These are phyloP conservation scores for Xylaria sp. DNA, from an alignment of 2,329 filamentous ascomycete genomes.

Conservation along the genomic window DNA sequence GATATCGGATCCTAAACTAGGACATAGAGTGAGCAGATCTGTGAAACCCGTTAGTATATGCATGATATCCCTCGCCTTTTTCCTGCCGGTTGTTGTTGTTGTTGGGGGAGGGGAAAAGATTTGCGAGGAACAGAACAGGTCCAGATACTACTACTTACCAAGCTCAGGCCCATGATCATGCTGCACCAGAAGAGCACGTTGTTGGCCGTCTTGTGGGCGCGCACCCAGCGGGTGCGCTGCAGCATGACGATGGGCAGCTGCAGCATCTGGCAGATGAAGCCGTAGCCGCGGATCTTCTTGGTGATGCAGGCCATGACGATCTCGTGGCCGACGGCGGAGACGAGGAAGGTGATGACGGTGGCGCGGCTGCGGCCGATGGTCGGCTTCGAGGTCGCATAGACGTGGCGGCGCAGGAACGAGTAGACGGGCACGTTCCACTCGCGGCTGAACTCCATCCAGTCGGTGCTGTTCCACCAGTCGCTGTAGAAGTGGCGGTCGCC, in stretches of 20 bases:
- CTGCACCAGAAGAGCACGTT: conserved; percentile 90
- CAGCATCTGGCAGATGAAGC: conserved; percentile 92
- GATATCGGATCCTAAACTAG: conserved; percentile 45
- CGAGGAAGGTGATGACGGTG: conserved; percentile 87
- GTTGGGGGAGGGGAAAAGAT: too few relatives aligned
- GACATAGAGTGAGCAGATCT: conserved; percentile 65
- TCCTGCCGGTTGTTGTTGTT: too few relatives aligned
- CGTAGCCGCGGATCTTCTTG: conserved; percentile 93
- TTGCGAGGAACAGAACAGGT: too few relatives aligned
- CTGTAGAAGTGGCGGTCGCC: conserved; percentile 92
- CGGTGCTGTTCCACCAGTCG: conserved; percentile 76
- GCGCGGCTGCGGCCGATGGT: conserved; percentile 77
- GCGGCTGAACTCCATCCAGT: conserved; percentile 94
- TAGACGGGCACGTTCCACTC: conserved; percentile 99
- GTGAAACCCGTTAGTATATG: conserved; percentile 18
- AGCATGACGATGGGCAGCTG: conserved; percentile 94
- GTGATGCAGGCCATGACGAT: conserved; percentile 98
- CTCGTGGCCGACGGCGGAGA: conserved; percentile 88
- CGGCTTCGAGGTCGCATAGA: conserved; percentile 81
- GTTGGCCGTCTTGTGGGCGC: conserved; percentile 76
- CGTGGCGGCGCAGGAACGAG: conserved; percentile 90
- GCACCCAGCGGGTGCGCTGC: conserved; percentile 78
- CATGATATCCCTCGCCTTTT: neutral
- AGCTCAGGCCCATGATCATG: conserved; percentile 83
- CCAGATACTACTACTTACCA: conserved; percentile 71